Evolutionary conservation across 768 basidiomycete genomes (phyloP).

Genomic region (Boletales sp.): DNA sequence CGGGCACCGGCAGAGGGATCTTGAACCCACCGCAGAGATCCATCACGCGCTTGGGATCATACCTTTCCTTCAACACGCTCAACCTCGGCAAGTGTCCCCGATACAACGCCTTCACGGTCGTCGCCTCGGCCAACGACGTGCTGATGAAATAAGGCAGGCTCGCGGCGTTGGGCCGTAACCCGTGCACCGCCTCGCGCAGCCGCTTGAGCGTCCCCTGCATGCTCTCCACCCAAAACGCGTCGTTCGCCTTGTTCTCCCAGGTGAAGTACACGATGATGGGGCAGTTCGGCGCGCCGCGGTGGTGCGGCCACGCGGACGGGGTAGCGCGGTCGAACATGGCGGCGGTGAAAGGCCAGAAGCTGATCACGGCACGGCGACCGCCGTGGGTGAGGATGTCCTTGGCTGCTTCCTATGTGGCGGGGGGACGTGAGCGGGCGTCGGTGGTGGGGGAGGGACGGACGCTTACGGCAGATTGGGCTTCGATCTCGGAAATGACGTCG

Average conservation of each 20-base stretch:
- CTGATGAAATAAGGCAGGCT: slow-evolving; percentile 7
- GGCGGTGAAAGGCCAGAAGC: slow-evolving; percentile 14
- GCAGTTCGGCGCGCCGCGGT: slow-evolving; percentile 2
- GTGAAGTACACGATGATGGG: slow-evolving; percentile 11
- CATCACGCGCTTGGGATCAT: slow-evolving; percentile 15
- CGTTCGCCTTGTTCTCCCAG: slow-evolving; percentile 13
- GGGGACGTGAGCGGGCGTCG: too few species aligned
- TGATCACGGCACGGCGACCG: slow-evolving; percentile 1
- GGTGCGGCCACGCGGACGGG: slow-evolving; percentile 14
- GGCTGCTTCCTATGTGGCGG: neutral
- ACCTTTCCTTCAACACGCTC: neutral
- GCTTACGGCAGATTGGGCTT: neutral
- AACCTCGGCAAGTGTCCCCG: neutral
- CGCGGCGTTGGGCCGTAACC: neutral
- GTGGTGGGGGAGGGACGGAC: too few species aligned
- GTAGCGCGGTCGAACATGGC: slow-evolving; percentile 12
- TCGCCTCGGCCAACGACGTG: slow-evolving; percentile 5
- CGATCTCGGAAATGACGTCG: slow-evolving; percentile 1
- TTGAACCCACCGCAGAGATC: slow-evolving; percentile 12
- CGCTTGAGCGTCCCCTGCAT: slow-evolving; percentile 1
- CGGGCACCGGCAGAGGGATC: slow-evolving; percentile 6
- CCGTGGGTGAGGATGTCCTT: neutral
- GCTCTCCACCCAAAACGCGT: slow-evolving; percentile 5
- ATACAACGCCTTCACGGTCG: slow-evolving; percentile 6
- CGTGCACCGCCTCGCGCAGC: neutral